Percentiles rank a stretch among this genome's conserved stretches.
Evolutionary conservation across 352 stramenopile genomes (phyloP).

Genomic region (Pythium rishiriense): DNA sequence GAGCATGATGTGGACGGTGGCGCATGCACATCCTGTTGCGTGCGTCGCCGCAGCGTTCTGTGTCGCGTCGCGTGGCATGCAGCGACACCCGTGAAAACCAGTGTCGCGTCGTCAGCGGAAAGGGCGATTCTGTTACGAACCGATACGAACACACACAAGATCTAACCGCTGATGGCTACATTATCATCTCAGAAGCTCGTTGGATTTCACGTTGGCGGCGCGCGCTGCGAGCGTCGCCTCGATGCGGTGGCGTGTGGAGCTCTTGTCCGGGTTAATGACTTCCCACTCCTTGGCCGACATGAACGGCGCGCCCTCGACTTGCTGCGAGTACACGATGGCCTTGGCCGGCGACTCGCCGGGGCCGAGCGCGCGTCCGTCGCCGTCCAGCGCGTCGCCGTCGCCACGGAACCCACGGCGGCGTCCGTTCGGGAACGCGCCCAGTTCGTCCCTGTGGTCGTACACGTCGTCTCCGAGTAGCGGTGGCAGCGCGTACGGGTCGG

Average conservation of each 20-base stretch:
- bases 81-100: background rate
- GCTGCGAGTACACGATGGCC: slow-evolving; percentile 59
- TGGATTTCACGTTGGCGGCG: background rate
- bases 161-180: slow-evolving; percentile 10
- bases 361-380: slow-evolving; percentile 18
- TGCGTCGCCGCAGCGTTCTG: background rate
- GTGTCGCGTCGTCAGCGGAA: background rate
- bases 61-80: background rate
- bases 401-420: slow-evolving; percentile 18
- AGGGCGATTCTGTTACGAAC: background rate
- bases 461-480: slow-evolving; percentile 59
- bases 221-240: slow-evolving; percentile 30
- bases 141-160: slow-evolving; percentile 14
- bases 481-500: slow-evolving; percentile 64
- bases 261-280: slow-evolving; percentile 58
- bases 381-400: slow-evolving; percentile 18
- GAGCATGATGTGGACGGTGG: background rate
- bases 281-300: slow-evolving; percentile 75
- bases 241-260: slow-evolving; percentile 51
- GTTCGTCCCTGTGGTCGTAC: slow-evolving; percentile 28
- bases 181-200: background rate
- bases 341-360: slow-evolving; percentile 47
- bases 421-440: background rate
- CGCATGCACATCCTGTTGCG: background rate
- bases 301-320: slow-evolving; percentile 41